Percentiles rank a stretch among this genome's conserved stretches.
Conservation (phyloP, 805 yeast species). For the Kodamaea laetipori region DNA sequence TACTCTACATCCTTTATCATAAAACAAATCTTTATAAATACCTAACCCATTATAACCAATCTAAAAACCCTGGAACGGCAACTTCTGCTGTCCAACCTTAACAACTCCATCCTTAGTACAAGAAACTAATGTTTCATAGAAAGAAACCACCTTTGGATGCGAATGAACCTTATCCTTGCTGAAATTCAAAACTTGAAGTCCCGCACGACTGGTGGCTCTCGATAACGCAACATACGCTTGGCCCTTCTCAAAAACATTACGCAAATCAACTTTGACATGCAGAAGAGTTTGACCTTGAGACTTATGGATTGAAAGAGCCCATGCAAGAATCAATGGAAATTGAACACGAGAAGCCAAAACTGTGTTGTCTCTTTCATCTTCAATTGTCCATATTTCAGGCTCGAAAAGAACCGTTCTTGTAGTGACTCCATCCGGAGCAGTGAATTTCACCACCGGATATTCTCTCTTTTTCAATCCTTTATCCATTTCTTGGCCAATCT, state of each 20-base stretch:
- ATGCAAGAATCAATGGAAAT: conserved; percentile 86
- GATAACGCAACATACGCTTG: conserved; percentile 96
- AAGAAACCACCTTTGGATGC: conserved; percentile 67
- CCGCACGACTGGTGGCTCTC: conserved; percentile 81
- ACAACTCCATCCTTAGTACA: conserved; percentile 1
- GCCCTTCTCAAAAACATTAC: conserved; percentile 80
- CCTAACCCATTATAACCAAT: not conserved
- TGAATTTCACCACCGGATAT: conserved; percentile 77
- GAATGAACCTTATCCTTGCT: conserved; percentile 63
- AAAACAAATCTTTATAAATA: not conserved
- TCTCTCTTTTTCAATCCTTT: conserved; percentile 49
- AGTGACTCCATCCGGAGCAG: conserved; percentile 64
- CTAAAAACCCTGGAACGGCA: conserved; percentile 4
- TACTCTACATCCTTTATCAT: too few relatives aligned
- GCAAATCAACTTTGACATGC: conserved; percentile 74
- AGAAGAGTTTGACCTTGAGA: conserved; percentile 92
- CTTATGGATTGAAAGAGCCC: conserved; percentile 96
- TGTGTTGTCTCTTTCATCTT: conserved; percentile 63
- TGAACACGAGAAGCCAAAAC: conserved; percentile 75
- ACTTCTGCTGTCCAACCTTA: conserved; percentile 7
- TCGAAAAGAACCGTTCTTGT: conserved; percentile 75
- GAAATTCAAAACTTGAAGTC: conserved; percentile 81
- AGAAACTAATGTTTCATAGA: conserved; percentile 54
- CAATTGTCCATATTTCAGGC: conserved; percentile 80
- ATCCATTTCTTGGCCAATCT: conserved; percentile 45